Conservation (phyloP, 2,329 filamentous ascomycete genomes). For the Fusarium drepaniforme region DNA sequence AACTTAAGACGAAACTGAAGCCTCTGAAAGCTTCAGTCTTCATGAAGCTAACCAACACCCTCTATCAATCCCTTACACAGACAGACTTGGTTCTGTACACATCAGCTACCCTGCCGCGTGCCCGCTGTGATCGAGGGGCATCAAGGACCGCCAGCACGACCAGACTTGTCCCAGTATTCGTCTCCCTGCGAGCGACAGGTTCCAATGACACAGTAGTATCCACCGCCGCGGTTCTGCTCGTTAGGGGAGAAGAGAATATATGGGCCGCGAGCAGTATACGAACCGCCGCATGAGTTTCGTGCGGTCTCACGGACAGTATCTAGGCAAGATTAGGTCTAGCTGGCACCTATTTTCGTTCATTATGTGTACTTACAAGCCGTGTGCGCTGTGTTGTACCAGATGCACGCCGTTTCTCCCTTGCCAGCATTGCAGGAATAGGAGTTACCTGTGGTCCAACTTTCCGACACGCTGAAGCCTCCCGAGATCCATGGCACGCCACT, state of each 20-base stretch:
- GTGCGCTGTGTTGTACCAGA: background rate
- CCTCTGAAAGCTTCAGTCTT: background rate
- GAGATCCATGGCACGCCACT: background rate
- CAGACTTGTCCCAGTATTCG: background rate
- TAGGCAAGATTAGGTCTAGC: background rate
- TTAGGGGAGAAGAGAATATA: background rate
- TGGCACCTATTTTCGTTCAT: background rate
- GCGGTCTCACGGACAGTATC: background rate
- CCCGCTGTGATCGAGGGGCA: background rate
- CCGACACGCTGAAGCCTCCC: background rate
- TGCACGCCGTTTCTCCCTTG: background rate
- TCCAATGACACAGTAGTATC: background rate
- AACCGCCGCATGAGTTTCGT: background rate
- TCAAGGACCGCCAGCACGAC: background rate
- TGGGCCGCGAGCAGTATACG: background rate
- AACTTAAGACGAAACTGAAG: background rate
- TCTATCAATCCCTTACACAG: background rate
- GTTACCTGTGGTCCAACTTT: background rate
- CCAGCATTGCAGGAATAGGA: background rate
- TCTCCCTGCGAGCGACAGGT: background rate
- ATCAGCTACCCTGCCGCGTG: background rate
- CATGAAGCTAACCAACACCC: background rate
- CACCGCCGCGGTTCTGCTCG: background rate
- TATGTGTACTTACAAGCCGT: background rate
- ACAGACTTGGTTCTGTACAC: background rate